Evolutionary conservation across 495 filamentous ascomycete species (phyloP).

Genomic region (Xylaria longipes): DNA sequence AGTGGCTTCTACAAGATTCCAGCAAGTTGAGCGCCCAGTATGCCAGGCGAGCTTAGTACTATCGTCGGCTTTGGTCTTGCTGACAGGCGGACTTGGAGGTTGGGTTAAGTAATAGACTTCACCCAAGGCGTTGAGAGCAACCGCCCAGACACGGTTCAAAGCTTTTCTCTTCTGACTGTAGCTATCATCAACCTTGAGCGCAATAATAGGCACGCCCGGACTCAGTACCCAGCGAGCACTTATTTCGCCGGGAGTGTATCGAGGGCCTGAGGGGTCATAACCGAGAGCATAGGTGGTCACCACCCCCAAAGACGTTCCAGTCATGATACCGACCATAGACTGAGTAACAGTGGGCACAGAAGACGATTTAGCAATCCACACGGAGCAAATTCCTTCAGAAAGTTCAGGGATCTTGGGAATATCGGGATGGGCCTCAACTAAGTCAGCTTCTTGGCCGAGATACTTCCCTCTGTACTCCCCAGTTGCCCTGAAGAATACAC

Average conservation of each 20-base stretch:
- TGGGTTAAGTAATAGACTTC: slow-evolving; percentile 86
- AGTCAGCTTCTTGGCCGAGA: slow-evolving; percentile 59
- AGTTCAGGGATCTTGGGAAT: slow-evolving; percentile 72
- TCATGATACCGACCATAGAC: slow-evolving; percentile 79
- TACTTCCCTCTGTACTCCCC: slow-evolving; percentile 84
- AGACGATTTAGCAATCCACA: slow-evolving; percentile 91
- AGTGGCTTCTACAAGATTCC: slow-evolving; percentile 80
- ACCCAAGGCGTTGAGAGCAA: slow-evolving; percentile 87
- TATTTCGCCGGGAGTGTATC: slow-evolving; percentile 74
- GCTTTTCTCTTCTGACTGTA: slow-evolving; percentile 72
- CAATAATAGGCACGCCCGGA: slow-evolving; percentile 90
- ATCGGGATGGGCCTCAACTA: slow-evolving; percentile 60
- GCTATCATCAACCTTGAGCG: slow-evolving; percentile 82
- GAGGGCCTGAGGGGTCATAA: slow-evolving; percentile 67
- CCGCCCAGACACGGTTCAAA: slow-evolving; percentile 79
- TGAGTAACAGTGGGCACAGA: slow-evolving; percentile 73
- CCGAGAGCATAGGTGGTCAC: slow-evolving; percentile 83
- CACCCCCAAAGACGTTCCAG: slow-evolving; percentile 86
- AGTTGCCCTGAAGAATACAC: slow-evolving; percentile 72
- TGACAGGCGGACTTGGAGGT: slow-evolving; percentile 57
- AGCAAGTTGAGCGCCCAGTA: slow-evolving; percentile 75
- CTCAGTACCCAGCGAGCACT: slow-evolving; percentile 88
- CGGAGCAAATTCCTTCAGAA: slow-evolving; percentile 69
- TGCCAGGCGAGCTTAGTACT: slow-evolving; percentile 71
- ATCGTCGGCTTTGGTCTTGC: slow-evolving; percentile 58